A percentile compares a stretch with the other conserved stretches of the same genome.
Evolutionary conservation across 2,329 filamentous ascomycete genomes (phyloP).

Genomic region (Raffaelea ambrosiae): DNA sequence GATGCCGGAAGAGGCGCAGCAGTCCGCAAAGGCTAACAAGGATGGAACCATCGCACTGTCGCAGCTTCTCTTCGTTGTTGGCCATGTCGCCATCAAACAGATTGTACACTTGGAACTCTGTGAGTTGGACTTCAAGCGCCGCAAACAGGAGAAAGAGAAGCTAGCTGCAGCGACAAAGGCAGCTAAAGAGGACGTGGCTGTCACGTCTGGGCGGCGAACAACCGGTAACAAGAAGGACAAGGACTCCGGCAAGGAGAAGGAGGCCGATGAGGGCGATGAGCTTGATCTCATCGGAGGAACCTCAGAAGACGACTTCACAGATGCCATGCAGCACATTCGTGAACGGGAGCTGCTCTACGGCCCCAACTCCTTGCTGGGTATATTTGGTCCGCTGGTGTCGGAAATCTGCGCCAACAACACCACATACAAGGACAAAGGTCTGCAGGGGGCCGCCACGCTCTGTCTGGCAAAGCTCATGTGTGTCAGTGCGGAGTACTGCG

Average conservation of each 20-base stretch:
- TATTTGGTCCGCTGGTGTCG: constrained; percentile 83
- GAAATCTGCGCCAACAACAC: constrained; percentile 96
- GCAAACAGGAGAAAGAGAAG: constrained; percentile 86
- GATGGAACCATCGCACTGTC: constrained; percentile 71
- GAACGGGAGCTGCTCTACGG: constrained; percentile 81
- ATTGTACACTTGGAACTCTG: constrained; percentile 98
- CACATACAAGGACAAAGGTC: constrained; percentile 76
- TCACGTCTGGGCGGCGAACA: constrained; percentile 15
- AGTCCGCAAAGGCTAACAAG: constrained; percentile 37
- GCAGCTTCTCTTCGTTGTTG: constrained; percentile 88
- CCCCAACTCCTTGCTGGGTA: constrained; percentile 71
- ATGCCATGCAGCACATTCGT: constrained; percentile 76
- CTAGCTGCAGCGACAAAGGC: constrained; percentile 36
- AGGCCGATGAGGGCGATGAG: constrained; percentile 67
- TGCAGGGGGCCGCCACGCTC: constrained; percentile 87
- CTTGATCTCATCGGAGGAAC: constrained; percentile 95
- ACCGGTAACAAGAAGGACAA: constrained; percentile 26
- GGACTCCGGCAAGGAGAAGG: constrained; percentile 34
- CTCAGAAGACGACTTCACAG: constrained; percentile 87
- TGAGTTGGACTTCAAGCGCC: constrained; percentile 93
- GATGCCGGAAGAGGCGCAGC: constrained; percentile 11
- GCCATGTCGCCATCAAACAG: constrained; percentile 96
- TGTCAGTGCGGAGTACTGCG: constrained; percentile 92
- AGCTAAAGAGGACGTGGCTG: constrained; percentile 19
- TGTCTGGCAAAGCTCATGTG: constrained; percentile 99